Evolutionary conservation across 306 rosid species (phyloP), one percentile per base, ranked within the genome.

Genomic region (Hippophae tibetana): DNA sequence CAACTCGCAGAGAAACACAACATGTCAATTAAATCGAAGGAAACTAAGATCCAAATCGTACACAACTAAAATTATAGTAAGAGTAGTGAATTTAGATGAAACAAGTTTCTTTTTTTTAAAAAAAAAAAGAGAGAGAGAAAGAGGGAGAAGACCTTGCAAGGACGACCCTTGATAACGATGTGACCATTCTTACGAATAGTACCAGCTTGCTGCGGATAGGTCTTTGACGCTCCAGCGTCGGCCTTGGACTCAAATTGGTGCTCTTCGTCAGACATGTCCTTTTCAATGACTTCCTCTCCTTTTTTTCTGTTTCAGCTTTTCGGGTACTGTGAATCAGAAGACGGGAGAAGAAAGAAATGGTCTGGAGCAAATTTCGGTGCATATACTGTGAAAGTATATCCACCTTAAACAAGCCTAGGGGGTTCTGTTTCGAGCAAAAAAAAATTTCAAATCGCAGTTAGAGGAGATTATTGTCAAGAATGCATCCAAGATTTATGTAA

Each of bases 161-260:
- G 78, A 57, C 78, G 78, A 70, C 47, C 47, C 64, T 74, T 74
- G 66, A 74, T 74, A 66, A 74, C 78, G 67, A 74, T 58, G 70
- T 74, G 54, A 11, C 78, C 78, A 52, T 68, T 67, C 74, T 74
- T 74, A 18, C 78, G 74, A 57, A 74, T 74, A 26, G 78, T 68
- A 52, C 78, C 78, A 3, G 78, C 78, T 49, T 74, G 78, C 60
- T 74, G 78, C 8, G 78, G 78, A 60, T 58, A 74, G 63, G 78
- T 74, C 63, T 74, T 74, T 47, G 78, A 74, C 52, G 78, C 78
- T 57, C 78, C 78, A 54, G 78, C 78, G 43, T 74, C 78, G 74
- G 78, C 78, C 78, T 74, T 74, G 53, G 78, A 74, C 47, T 74
- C 78, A 47, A 74, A 74, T 27, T 74, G 73, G 52, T 74, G 78